Evolutionary conservation across 2,329 filamentous ascomycete species (phyloP), one percentile per base, ranked within the genome.

Genomic region (Neofusicoccum ribis): DNA sequence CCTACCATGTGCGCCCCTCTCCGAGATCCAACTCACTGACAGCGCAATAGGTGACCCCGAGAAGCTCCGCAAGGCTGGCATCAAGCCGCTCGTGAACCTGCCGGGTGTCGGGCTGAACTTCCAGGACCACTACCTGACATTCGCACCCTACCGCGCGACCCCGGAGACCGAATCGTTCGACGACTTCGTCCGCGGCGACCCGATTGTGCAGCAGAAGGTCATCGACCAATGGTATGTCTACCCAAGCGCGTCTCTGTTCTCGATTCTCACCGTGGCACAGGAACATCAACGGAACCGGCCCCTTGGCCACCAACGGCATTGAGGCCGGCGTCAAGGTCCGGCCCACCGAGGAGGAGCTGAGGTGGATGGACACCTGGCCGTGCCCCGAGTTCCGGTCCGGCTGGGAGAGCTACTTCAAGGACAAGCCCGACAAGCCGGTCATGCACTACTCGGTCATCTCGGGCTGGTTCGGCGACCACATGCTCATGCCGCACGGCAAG

Each of bases 391-490:
- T 94, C 81, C 84, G 84, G 51, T 84, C 85, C 6, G 90, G 90
- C 2, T 94, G 90, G 90, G 87, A 93, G 71, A 88, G 85, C 63
- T 93, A 94, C 80, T 94, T 93, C 78, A 90, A 92, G 81, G 79
- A 93, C 74, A 93, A 93, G 81, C 90, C 90, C 0, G 90, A 93
- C 78, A 93, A 93, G 83, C 91, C 91, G 0, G 90, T 93, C 49
- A 93, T 93, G 91, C 91, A 93, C 74, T 93, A 93, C 79, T 89
- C 85, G 1, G 86, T 93, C 64, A 92, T 93, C 72, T 81, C 89
- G 8, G 74, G 76, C 15, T 64, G 63, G 78, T 82, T 81, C 66
- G 80, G 80, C 63, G 77, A 82, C 74, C 80, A 85, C 71, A 84
- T 85, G 77, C 74, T 79, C 58, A 89, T 90, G 84, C 89, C 90